A percentile compares a stretch with the other conserved stretches of the same genome.
Evolutionary conservation across 2,329 filamentous ascomycete genomes (phyloP).

Genomic region (Alternaria brassicae): DNA sequence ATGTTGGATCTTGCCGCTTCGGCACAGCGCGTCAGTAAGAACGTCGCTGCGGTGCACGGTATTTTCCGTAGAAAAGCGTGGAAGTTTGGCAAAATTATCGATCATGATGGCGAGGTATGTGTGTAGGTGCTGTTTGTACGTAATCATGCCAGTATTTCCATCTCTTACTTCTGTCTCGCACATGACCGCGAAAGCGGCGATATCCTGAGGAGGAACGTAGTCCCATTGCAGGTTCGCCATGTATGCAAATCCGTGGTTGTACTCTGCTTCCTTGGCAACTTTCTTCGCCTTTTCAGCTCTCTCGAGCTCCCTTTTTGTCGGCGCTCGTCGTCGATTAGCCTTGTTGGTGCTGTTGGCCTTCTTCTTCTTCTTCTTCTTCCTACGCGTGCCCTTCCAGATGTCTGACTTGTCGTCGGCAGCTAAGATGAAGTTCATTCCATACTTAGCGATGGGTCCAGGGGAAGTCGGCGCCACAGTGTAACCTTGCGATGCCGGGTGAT

Average conservation of each 20-base stretch:
- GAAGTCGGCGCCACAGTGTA: conserved; percentile 22
- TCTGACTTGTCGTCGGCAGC: conserved; percentile 15
- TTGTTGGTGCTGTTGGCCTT: conserved; percentile 6
- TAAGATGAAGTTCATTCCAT: conserved; percentile 25
- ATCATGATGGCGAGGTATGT: conserved; percentile 36
- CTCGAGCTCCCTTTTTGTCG: conserved; percentile 2
- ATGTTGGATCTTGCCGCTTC: conserved; percentile 16
- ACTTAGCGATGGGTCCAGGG: conserved; percentile 15
- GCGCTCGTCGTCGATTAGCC: background rate
- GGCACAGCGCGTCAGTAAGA: conserved; percentile 26
- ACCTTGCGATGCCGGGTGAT: conserved; percentile 29
- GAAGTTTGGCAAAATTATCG: conserved; percentile 27
- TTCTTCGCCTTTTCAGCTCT: background rate
- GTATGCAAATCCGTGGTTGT: background rate
- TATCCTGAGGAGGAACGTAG: conserved; percentile 24
- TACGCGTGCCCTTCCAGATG: background rate
- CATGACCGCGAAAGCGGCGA: conserved; percentile 31
- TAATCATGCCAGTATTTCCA: background rate
- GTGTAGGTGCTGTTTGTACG: conserved; percentile 12
- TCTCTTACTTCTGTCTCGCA: background rate
- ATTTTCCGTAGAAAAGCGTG: conserved; percentile 14
- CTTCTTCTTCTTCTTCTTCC: background rate
- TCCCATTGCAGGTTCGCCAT: conserved; percentile 13
- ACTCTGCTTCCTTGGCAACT: background rate
- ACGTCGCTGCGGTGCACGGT: conserved; percentile 29